Evolutionary conservation across 305 asterid genomes (phyloP), one percentile per base, ranked within the genome.

Genomic region (Solanum hybrid): DNA sequence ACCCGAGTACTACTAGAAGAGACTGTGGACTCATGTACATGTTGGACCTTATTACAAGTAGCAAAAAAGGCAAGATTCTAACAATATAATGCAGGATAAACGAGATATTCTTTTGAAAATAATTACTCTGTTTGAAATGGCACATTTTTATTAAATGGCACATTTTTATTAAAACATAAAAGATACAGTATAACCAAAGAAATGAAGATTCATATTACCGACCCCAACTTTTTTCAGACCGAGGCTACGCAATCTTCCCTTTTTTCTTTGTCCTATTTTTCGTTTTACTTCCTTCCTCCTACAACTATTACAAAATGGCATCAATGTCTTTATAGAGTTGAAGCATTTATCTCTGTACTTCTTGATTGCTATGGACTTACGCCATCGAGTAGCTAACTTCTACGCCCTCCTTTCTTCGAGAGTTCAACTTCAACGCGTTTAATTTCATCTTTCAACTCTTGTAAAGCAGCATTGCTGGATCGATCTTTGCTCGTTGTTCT

Each of bases 361-460:
- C 24, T 40, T 40, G 38, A 46, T 82, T 27, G 38, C 17, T 46
- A 42, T 42, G 72, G 72, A 27, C 72, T 8, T 46, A 5, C n/a
- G 10, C 46, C 40, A 16, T 51, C 14, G 14, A 32, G 32, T n/a
- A 78, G 79, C 86, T 76, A 86, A 27, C 78, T 72, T 78, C 38
- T 86, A 34, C 40, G 87, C 46, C 89, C 90, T 88, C 88, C 89
- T 42, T 76, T 71, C n/a, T 79, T 46, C 24, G 93, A 90, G 85
- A 94, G 29, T 81, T 95, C 96, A 56, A 20, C 89, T 94, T 94
- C 94, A 9, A 94, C 22, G 2, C 91, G 93, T 79, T 87, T 92
- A 84, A 95, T 96, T 93, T 96, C 97, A 4, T 84, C 90, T 89
- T 92, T 89, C 87, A 95, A 90, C 73, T 95, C 94, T 84, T 92